Evolutionary conservation across 2,329 filamentous ascomycete species (phyloP).

Genomic region (Claviceps sorghi): DNA sequence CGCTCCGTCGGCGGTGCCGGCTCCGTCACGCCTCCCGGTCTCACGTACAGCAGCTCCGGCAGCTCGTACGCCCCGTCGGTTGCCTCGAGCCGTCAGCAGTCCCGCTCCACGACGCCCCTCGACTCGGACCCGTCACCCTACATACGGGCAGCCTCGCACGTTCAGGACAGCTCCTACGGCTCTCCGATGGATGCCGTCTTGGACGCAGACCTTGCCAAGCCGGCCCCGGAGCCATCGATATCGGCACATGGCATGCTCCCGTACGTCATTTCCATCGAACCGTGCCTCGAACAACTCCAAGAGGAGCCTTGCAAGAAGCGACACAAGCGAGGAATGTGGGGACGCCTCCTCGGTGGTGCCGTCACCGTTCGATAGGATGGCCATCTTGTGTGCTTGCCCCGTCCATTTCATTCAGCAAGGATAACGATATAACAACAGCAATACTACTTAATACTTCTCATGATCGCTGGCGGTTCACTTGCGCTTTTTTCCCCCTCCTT

Average conservation of each 20-base stretch:
- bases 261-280: conserved; percentile 40
- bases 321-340: conserved; percentile 36
- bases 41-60: conserved; percentile 34
- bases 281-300: conserved; percentile 34
- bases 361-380: conserved; percentile 22
- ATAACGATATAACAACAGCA: not conserved
- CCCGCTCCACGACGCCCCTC: conserved; percentile 37
- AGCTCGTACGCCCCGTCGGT: conserved; percentile 35
- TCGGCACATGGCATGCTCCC: conserved; percentile 27
- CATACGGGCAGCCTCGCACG: conserved; percentile 18
- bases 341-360: conserved; percentile 35
- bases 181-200: conserved; percentile 33
- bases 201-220: conserved; percentile 25
- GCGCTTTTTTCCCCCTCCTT: not conserved
- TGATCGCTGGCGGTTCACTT: not conserved
- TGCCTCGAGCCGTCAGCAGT: conserved; percentile 33
- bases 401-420: not conserved
- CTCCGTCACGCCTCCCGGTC: conserved; percentile 29
- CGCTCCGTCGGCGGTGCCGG: conserved; percentile 24
- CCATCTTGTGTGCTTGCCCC: not conserved
- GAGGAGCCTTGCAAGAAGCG: conserved; percentile 34
- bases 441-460: not conserved
- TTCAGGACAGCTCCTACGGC: conserved; percentile 30
- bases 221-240: conserved; percentile 10
- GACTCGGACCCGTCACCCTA: conserved; percentile 30